Base-by-base conservation (phyloP, 805 yeast species). In the Candida namnaoensis region DNA sequence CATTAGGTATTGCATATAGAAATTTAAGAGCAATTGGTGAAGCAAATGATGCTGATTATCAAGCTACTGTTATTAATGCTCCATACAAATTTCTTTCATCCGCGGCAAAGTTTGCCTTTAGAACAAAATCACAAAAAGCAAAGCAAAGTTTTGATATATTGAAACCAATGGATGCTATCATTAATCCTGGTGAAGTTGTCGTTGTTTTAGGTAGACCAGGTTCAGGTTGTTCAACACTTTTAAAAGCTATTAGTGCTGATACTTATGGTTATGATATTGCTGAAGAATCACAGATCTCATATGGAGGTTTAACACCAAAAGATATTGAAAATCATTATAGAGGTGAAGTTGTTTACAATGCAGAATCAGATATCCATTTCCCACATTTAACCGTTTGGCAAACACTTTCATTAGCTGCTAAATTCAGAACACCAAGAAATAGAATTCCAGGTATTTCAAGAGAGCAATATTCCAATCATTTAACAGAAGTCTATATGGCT, bases 161-260 rank as follows among this genome's bases (percentile, higher is more conserved):
- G 54, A 72, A 71, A 50, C 60, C 74, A 13, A 68, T 72, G 74
- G 81, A 77, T 46, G 85, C 80, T 24, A 47, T 72, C 13, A 54
- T 75, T 34, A 65, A 64, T 41, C 82, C 88, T 3, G 88, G 88
- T 42, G 80, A 80, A 46, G 66, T 81, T 37, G 76, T 82, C 5
- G 84, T 82, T 41, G 90, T 83, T 10, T 64, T 83, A 37, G 91
- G 93, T 43, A 73, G 90, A 60, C 91, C 91, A 1, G 91, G 91
- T 51, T 71, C 83, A 33, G 86, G 86, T 36, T 79, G 86, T 51
- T 65, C 84, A 7, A 78, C 85, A 5, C 62, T 78, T 40, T 64
- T 79, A 50, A 78, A 78, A 52, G 64, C 81, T 5, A 59, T 80
- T 38, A 69, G 81, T 35, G 64, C 75, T 30, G 69, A 71, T 38